Conservation (phyloP, 257 asterid genomes). For the Jacaranda mimosifolia region DNA sequence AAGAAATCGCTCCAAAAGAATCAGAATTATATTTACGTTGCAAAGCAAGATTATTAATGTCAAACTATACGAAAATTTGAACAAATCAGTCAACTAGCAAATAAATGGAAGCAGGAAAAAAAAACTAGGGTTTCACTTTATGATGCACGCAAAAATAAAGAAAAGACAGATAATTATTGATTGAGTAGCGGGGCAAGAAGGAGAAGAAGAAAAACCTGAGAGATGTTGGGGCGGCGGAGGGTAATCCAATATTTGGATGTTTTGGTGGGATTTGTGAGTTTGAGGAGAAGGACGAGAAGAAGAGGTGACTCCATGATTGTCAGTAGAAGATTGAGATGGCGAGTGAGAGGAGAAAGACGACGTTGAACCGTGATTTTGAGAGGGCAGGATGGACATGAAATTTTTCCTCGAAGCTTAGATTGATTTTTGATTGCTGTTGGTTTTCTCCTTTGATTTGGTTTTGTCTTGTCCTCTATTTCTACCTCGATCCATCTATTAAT, state of each 20-base stretch:
- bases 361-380: constrained; percentile 59
- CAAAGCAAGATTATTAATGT: background rate
- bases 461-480: background rate
- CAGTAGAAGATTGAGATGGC: constrained; percentile 40
- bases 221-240: constrained; percentile 36
- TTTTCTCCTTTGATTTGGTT: constrained; percentile 34
- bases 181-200: background rate
- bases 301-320: constrained; percentile 58
- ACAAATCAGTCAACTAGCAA: constrained; percentile 26
- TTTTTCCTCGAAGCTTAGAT: constrained; percentile 14
- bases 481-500: background rate
- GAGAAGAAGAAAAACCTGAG: constrained; percentile 50
- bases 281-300: constrained; percentile 30
- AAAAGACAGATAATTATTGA: background rate
- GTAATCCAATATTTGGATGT: constrained; percentile 48
- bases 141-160: background rate
- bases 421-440: constrained; percentile 24
- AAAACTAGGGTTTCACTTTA: constrained; percentile 33
- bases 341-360: constrained; percentile 54
- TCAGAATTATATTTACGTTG: background rate
- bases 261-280: constrained; percentile 2
- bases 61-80: constrained; percentile 13
- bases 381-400: constrained; percentile 96
- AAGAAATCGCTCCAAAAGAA: background rate
- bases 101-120: background rate